Conservation (phyloP, 768 basidiomycete genomes). For the Rhodotorula kratochvilovae region DNA sequence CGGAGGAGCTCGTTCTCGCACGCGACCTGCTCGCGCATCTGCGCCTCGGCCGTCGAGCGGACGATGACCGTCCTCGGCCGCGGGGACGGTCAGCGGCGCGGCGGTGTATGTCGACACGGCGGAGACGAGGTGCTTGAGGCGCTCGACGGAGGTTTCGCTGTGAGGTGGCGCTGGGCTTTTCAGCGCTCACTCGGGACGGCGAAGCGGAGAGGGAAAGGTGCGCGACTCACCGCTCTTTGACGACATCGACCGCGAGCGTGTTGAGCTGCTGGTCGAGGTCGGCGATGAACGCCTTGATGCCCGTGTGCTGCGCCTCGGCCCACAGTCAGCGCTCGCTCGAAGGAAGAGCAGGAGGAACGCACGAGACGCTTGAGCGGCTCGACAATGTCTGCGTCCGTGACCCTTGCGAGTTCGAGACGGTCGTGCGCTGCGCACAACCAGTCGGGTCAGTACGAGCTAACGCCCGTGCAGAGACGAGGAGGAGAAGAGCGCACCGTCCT, state of each 20-base stretch:
- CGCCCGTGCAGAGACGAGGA: too few relatives aligned
- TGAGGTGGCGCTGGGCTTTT: too few relatives aligned
- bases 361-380: slow-evolving; percentile 18
- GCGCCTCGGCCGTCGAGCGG: slow-evolving; percentile 3
- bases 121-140: slow-evolving; percentile 6
- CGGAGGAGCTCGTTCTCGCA: slow-evolving; percentile 26
- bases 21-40: slow-evolving; percentile 10
- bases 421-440: not conserved
- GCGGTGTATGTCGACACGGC: not conserved
- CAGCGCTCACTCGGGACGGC: too few relatives aligned
- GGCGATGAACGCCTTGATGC: slow-evolving; percentile 17
- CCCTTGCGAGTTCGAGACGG: not conserved
- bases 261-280: slow-evolving; percentile 13
- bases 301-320: not conserved
- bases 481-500: slow-evolving; percentile 4
- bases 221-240: slow-evolving; percentile 13
- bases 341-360: not conserved
- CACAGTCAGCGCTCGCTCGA: not conserved
- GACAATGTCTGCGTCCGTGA: slow-evolving; percentile 2
- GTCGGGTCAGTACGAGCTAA: too few relatives aligned
- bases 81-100: not conserved
- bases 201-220: not conserved
- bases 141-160: slow-evolving; percentile 8
- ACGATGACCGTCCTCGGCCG: slow-evolving; percentile 11
- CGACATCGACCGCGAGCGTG: slow-evolving; percentile 3